These are phyloP conservation scores for Tolypocladium paradoxum DNA, from an alignment of 2,329 filamentous ascomycete species.

Conservation along the genomic window DNA sequence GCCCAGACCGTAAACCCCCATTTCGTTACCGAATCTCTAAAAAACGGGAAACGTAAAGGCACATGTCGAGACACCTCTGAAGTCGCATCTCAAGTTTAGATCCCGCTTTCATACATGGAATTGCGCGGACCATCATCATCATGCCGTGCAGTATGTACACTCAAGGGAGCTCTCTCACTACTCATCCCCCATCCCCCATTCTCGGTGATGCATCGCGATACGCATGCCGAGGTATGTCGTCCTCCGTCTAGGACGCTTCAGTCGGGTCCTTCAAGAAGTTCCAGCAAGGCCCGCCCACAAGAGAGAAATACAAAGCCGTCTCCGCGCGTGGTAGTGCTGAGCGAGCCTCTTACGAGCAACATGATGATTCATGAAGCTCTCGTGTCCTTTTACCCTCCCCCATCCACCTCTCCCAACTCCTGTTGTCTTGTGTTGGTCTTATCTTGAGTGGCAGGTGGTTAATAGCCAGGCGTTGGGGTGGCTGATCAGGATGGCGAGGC, in stretches of 20 bases:
- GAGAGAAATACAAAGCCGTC: not conserved
- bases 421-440: not conserved
- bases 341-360: not conserved
- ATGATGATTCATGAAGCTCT: not conserved
- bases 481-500: not conserved
- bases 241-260: not conserved
- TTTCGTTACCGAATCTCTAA: not conserved
- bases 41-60: not conserved
- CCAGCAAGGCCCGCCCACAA: not conserved
- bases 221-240: not conserved
- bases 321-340: not conserved
- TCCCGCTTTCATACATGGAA: not conserved
- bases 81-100: not conserved
- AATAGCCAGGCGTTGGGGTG: not conserved
- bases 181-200: not conserved
- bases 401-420: not conserved
- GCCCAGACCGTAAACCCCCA: not conserved
- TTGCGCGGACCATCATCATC: not conserved
- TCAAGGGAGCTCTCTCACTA: not conserved
- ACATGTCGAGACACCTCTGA: not conserved
- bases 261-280: not conserved
- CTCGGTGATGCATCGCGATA: not conserved
- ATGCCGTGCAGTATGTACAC: not conserved
- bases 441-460: not conserved
- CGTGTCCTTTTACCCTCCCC: not conserved